Evolutionary conservation across 257 asterid genomes (phyloP).

Genomic region (Gardenia jasminoides): DNA sequence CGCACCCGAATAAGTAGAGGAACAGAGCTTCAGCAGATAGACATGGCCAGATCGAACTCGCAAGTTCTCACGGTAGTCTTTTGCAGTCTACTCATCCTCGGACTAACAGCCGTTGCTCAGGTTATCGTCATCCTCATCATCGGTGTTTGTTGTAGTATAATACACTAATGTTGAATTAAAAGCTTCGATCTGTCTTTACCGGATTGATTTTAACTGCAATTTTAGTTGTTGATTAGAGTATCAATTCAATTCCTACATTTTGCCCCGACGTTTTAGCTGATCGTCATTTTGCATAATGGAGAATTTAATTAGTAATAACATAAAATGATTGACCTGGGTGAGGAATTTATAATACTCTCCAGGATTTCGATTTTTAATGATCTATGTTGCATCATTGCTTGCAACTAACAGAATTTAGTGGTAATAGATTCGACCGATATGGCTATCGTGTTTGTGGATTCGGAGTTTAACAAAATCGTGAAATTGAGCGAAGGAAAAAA

Average conservation of each 20-base stretch:
- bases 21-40: neutral
- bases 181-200: slow-evolving; percentile 8
- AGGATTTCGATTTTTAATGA: neutral
- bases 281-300: neutral
- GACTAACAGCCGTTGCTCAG: slow-evolving; percentile 42
- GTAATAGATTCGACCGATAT: neutral
- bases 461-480: neutral
- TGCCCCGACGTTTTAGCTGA: neutral
- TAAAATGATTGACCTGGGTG: neutral
- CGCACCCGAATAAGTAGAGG: neutral
- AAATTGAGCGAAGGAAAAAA: neutral
- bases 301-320: neutral
- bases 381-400: neutral
- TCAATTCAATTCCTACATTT: neutral
- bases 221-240: neutral
- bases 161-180: too few relatives aligned
- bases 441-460: neutral
- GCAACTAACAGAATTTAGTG: neutral
- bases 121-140: slow-evolving; percentile 23
- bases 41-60: slow-evolving; percentile 34
- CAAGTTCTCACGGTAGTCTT: slow-evolving; percentile 20
- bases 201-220: neutral
- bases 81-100: slow-evolving; percentile 33
- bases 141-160: too few relatives aligned
- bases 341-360: neutral